Percentiles rank a stretch among this genome's conserved stretches.
Conservation (phyloP, 164 flowering plant species). For the Warburgia ugandensis region DNA sequence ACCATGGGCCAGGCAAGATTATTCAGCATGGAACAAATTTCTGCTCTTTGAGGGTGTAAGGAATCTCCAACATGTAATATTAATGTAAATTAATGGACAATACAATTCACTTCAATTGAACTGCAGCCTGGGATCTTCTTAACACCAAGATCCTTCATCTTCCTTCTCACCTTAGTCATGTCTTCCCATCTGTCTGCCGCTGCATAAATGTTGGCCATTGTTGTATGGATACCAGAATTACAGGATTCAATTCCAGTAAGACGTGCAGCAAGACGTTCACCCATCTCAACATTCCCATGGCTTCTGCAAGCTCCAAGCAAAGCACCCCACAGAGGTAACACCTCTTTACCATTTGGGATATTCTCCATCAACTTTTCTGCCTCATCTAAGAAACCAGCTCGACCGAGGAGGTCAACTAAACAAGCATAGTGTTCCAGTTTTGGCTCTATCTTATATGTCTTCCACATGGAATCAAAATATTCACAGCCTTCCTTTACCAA, state of each 20-base stretch:
- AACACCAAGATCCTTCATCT: conserved; percentile 52
- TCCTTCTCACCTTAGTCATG: conserved; percentile 48
- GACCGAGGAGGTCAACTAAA: conserved; percentile 66
- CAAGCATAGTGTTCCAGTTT: conserved; percentile 79
- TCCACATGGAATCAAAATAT: conserved; percentile 52
- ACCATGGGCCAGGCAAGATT: background rate
- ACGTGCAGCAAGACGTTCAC: conserved; percentile 45
- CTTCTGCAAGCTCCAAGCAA: conserved; percentile 73
- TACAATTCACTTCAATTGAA: conserved; percentile 53
- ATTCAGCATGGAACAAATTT: conserved; percentile 1
- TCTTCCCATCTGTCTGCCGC: conserved; percentile 71
- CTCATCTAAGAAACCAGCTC: conserved; percentile 57
- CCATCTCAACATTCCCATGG: conserved; percentile 59
- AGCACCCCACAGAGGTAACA: conserved; percentile 59
- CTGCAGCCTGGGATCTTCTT: conserved; percentile 71
- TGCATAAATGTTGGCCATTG: conserved; percentile 73
- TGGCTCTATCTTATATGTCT: conserved; percentile 41
- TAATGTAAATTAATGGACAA: conserved; percentile 50
- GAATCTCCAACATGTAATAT: conserved; percentile 24
- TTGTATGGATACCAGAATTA: conserved; percentile 51
- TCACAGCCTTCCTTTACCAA: conserved; percentile 58
- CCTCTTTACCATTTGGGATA: conserved; percentile 29
- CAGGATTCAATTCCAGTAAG: conserved; percentile 31
- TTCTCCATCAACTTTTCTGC: conserved; percentile 45
- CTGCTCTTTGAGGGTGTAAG: background rate